phyloP scores from a whole-genome alignment of 106 monocot genomes.

The Acorus gramineus region DNA sequence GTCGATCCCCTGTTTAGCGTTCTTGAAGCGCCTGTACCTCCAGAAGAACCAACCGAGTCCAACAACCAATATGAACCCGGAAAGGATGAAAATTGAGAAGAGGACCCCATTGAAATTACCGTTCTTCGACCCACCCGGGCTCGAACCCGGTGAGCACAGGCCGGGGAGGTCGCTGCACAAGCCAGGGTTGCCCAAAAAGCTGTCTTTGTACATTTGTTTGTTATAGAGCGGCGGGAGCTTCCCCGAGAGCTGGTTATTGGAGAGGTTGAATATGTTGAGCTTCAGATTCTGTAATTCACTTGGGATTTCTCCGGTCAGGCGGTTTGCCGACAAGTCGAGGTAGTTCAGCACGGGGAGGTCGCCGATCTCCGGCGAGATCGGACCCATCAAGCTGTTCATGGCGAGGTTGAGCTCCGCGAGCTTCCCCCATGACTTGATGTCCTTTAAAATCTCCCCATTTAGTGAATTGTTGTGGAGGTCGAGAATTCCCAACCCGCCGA shows the following conservation, averaged over 20 bases:
- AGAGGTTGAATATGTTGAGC: slow-evolving; percentile 48
- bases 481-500: slow-evolving; percentile 8
- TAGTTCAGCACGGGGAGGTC: slow-evolving; percentile 16
- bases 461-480: slow-evolving; percentile 22
- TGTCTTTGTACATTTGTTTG: slow-evolving; percentile 11
- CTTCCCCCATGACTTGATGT: slow-evolving; percentile 7
- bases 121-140: neutral
- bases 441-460: slow-evolving; percentile 17
- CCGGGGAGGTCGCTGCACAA: slow-evolving; percentile 25
- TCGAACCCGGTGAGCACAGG: slow-evolving; percentile 23
- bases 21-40: slow-evolving; percentile 23
- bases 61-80: slow-evolving; percentile 13
- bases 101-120: slow-evolving; percentile 13
- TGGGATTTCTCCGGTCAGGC: slow-evolving; percentile 41
- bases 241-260: slow-evolving; percentile 42
- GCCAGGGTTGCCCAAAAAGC: slow-evolving; percentile 52
- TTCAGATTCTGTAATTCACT: slow-evolving; percentile 36
- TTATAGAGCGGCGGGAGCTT: slow-evolving; percentile 32
- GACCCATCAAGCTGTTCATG: slow-evolving; percentile 12
- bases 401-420: slow-evolving; percentile 23
- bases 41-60: slow-evolving; percentile 23
- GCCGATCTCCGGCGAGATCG: slow-evolving; percentile 20
- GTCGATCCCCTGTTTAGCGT: slow-evolving; percentile 10
- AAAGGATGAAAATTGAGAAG: slow-evolving; percentile 10
- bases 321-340: slow-evolving; percentile 39